Evolutionary conservation across 1,139 yeast genomes (phyloP).

Genomic region (Scheffersomyces segobiensis): DNA sequence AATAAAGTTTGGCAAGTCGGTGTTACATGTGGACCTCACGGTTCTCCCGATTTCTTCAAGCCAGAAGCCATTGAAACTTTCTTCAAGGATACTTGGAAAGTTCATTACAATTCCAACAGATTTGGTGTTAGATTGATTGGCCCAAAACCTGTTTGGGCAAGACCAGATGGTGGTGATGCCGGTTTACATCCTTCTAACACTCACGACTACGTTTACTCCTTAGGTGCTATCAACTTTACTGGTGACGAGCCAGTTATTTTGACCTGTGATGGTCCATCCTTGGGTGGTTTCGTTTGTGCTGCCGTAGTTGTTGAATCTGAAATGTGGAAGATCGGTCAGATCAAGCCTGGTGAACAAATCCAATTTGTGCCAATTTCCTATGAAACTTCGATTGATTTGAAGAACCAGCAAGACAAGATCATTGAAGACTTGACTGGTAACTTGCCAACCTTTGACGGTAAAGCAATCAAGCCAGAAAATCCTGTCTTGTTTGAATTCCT

Average conservation of each 20-base stretch:
- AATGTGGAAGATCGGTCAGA: constrained; percentile 98
- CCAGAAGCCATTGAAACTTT: constrained; percentile 75
- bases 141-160: constrained; percentile 96
- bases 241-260: constrained; percentile 98
- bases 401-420: constrained; percentile 55
- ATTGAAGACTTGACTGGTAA: constrained; percentile 46
- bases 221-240: constrained; percentile 95
- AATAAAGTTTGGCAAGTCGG: constrained; percentile 79
- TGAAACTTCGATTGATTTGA: constrained; percentile 65
- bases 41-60: constrained; percentile 91
- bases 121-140: constrained; percentile 94
- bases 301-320: constrained; percentile 95
- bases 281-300: constrained; percentile 96
- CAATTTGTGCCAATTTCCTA: constrained; percentile 77
- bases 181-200: constrained; percentile 98
- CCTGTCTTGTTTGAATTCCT: constrained; percentile 61
- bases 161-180: constrained; percentile 97
- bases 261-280: constrained; percentile 95
- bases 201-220: constrained; percentile 93
- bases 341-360: constrained; percentile 87
- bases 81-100: constrained; percentile 82
- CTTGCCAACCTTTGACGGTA: constrained; percentile 37
- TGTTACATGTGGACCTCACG: constrained; percentile 97
- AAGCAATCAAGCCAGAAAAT: constrained; percentile 45
- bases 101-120: constrained; percentile 94